Evolutionary conservation across 345 rosid genomes (phyloP).

Genomic region (Zanthoxylum bungeanum): DNA sequence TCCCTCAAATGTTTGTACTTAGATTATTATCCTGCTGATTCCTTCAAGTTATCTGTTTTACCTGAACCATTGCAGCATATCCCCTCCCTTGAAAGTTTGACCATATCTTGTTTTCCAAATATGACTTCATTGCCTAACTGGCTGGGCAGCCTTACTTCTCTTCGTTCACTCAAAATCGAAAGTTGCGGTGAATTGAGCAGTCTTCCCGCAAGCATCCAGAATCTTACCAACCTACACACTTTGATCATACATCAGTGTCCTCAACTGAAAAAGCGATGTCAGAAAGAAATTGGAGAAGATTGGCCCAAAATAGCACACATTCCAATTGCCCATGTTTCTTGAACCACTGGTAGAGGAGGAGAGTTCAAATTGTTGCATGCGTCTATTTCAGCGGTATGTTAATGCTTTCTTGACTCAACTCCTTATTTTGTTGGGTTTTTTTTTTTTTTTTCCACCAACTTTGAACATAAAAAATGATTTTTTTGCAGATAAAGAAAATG

Average conservation of each 20-base stretch:
- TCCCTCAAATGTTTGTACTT: not conserved
- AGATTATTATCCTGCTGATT: not conserved
- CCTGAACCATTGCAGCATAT: not conserved
- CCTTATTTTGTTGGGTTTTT: no score
- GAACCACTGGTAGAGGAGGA: not conserved
- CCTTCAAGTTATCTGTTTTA: not conserved
- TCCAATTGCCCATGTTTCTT: not conserved
- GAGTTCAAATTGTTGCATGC: not conserved
- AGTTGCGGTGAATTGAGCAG: not conserved
- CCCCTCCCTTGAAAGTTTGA: not conserved
- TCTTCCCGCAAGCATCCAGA: not conserved
- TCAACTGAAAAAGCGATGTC: not conserved
- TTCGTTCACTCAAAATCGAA: accelerated
- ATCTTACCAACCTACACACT: not conserved
- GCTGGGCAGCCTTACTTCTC: not conserved
- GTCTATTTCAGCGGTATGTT: not conserved
- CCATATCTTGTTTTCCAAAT: not conserved
- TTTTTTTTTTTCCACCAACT: not conserved
- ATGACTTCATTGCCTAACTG: not conserved
- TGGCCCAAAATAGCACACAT: not conserved
- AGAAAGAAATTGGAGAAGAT: not conserved
- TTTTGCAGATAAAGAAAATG: not conserved
- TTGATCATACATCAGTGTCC: not conserved
- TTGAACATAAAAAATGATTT: not conserved
- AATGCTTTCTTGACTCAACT: not conserved